Percentiles rank a stretch among this genome's conserved stretches.
Conservation (phyloP, 371 early-diverging fungal species). For the Mucor velutinosus region DNA sequence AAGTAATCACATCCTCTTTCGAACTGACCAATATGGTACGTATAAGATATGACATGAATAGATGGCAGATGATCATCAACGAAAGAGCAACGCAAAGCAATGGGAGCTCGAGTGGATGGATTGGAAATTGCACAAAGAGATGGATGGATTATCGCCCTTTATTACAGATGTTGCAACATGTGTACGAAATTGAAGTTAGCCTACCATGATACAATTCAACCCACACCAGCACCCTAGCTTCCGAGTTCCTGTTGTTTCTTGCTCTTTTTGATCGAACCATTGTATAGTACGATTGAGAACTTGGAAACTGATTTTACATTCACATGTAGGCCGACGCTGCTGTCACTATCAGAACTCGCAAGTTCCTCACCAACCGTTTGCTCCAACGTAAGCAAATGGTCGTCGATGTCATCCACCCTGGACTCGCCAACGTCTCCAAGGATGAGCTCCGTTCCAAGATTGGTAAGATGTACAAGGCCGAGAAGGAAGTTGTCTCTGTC, state of each 20-base stretch:
- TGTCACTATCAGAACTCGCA: conserved; percentile 97
- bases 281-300: not conserved
- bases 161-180: not conserved
- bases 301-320: not conserved
- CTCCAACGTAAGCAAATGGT: conserved; percentile 98
- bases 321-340: conserved; percentile 69
- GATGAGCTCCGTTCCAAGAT: conserved; percentile 94
- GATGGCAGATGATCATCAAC: not conserved
- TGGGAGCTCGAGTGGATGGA: not conserved
- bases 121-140: not conserved
- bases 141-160: conserved; percentile 16
- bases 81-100: not conserved
- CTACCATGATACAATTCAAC: not conserved
- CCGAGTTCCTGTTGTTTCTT: not conserved
- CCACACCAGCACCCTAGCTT: not conserved
- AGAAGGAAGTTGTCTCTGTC: conserved; percentile 87
- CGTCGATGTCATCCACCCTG: conserved; percentile 96
- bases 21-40: conserved; percentile 35
- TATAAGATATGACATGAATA: not conserved
- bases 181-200: not conserved
- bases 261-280: not conserved
- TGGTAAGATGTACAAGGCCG: conserved; percentile 95
- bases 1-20: conserved; percentile 26
- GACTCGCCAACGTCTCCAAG: conserved; percentile 90
- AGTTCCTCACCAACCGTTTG: conserved; percentile 98